Percentiles rank a stretch among this genome's conserved stretches.
These are phyloP conservation scores for Kazachstania taianensis DNA, from an alignment of 805 yeast genomes.

Conservation along the genomic window DNA sequence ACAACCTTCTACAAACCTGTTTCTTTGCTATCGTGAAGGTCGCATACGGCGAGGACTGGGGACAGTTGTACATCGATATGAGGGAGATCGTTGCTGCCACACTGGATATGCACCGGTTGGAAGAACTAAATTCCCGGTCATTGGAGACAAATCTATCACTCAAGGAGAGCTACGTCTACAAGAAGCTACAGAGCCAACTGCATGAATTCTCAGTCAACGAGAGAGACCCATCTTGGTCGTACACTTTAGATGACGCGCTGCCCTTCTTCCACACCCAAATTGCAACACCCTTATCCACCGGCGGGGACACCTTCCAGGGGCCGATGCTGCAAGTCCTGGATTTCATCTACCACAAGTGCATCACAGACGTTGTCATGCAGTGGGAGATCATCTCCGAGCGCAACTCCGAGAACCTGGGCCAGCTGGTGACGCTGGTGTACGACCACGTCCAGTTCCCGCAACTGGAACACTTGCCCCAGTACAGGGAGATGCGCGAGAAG, in stretches of 20 bases:
- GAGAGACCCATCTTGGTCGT: slow-evolving; percentile 16
- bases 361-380: slow-evolving; percentile 13
- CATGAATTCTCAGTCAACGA: slow-evolving; percentile 16
- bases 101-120: slow-evolving; percentile 10
- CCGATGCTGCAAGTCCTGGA: slow-evolving; percentile 10
- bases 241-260: slow-evolving; percentile 13
- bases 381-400: slow-evolving; percentile 29
- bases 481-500: slow-evolving; percentile 23
- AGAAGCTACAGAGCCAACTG: slow-evolving; percentile 13
- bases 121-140: slow-evolving; percentile 17
- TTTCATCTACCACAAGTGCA: slow-evolving; percentile 17
- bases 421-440: slow-evolving; percentile 16
- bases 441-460: slow-evolving; percentile 16
- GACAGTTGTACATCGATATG: slow-evolving; percentile 22
- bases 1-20: slow-evolving; percentile 22
- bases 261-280: slow-evolving; percentile 16
- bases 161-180: slow-evolving; percentile 11
- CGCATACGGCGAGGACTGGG: slow-evolving; percentile 19
- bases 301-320: too few relatives aligned
- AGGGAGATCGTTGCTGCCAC: slow-evolving; percentile 7
- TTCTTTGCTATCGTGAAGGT: slow-evolving; percentile 17
- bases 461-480: slow-evolving; percentile 11
- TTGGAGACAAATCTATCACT: slow-evolving; percentile 13
- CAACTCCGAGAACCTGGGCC: slow-evolving; percentile 25
- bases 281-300: slow-evolving; percentile 11